These are phyloP conservation scores for Hypoxylon sp. DNA, from an alignment of 2,329 filamentous ascomycete species.

Conservation along the genomic window DNA sequence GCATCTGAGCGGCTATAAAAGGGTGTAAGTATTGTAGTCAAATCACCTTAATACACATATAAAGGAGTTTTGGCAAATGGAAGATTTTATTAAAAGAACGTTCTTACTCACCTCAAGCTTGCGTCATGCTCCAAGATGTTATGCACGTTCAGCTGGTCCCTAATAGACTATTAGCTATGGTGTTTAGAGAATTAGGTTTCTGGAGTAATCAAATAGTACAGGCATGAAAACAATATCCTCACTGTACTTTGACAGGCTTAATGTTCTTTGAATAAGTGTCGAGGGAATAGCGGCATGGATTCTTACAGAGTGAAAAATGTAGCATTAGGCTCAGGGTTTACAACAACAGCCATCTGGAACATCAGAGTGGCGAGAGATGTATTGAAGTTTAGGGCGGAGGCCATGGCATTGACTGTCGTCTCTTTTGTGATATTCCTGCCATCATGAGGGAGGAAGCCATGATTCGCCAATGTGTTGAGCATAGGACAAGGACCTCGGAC, in stretches of 20 bases:
- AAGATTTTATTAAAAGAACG: neutral
- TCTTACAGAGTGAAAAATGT: constrained; percentile 58
- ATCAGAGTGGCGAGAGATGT: constrained; percentile 58
- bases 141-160: constrained; percentile 62
- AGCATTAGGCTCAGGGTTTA: constrained; percentile 62
- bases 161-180: constrained; percentile 1
- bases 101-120: constrained; percentile 58
- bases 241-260: neutral
- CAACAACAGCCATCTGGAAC: constrained; percentile 60
- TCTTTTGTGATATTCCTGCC: constrained; percentile 60
- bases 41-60: neutral
- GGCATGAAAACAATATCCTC: constrained; percentile 21
- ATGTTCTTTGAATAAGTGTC: neutral
- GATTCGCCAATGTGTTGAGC: constrained; percentile 68
- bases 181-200: neutral
- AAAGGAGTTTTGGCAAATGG: neutral
- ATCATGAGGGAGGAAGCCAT: constrained; percentile 64
- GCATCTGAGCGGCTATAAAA: constrained; percentile 62
- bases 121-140: constrained; percentile 66
- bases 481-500: constrained; percentile 64
- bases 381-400: constrained; percentile 62
- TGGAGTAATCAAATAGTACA: neutral
- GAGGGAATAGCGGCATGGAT: neutral
- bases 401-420: constrained; percentile 58
- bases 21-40: neutral